Conservation (phyloP, 1,284 basidiomycete species). For the Ganoderma meredithae region DNA sequence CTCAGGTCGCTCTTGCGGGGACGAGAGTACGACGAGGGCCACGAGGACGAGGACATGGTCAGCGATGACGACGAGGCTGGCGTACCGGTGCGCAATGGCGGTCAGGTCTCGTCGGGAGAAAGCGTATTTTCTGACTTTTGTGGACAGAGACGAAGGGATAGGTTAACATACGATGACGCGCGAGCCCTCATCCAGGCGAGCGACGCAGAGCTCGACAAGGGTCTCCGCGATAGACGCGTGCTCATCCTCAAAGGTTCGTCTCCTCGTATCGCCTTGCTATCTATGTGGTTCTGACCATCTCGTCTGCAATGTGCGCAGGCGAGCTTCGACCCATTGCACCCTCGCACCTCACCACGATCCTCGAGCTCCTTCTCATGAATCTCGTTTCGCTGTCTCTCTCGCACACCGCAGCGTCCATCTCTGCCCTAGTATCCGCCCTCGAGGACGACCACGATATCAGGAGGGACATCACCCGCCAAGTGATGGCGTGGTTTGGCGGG, state of each 20-base stretch:
- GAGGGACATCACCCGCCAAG: conserved; percentile 64
- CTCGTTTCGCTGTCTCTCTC: conserved; percentile 66
- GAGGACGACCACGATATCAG: conserved; percentile 80
- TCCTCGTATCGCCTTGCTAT: not conserved
- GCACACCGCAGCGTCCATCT: conserved; percentile 56
- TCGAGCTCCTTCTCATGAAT: conserved; percentile 76
- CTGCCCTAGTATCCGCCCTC: conserved; percentile 63
- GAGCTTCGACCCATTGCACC: conserved; percentile 74
- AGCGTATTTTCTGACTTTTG: too few species aligned
- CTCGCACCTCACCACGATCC: conserved; percentile 69
- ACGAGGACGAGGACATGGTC: conserved; percentile 53
- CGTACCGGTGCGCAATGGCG: conserved; percentile 25
- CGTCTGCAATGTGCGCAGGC: conserved; percentile 47
- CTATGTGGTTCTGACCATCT: not conserved
- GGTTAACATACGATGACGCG: conserved; percentile 67
- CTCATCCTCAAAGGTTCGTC: conserved; percentile 72
- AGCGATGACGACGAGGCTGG: conserved; percentile 43
- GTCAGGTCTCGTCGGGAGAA: not conserved
- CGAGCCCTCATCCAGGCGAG: conserved; percentile 79
- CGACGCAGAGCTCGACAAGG: conserved; percentile 72
- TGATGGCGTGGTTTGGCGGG: conserved; percentile 83
- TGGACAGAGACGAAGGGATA: conserved; percentile 42
- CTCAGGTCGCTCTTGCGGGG: conserved; percentile 69
- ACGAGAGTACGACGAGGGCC: conserved; percentile 68
- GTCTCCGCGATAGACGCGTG: conserved; percentile 70